Evolutionary conservation across 2,329 filamentous ascomycete genomes (phyloP).

Genomic region (Didymella arachidicola): DNA sequence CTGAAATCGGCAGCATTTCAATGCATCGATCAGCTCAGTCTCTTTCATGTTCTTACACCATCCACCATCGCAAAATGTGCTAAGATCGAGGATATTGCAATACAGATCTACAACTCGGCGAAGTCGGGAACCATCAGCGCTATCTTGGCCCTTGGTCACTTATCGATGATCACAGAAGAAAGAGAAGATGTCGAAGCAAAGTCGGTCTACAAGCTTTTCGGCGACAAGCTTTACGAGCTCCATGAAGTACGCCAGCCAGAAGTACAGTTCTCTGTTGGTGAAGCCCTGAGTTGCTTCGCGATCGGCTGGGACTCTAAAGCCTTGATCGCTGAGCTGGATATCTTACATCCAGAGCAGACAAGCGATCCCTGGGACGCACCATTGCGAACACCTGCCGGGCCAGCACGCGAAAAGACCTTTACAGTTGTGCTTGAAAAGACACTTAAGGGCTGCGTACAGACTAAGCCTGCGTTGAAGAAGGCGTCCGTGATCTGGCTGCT

Average conservation of each 20-base stretch:
- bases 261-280: conserved; percentile 88
- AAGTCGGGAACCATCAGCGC: conserved; percentile 84
- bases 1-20: conserved; percentile 65
- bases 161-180: conserved; percentile 69
- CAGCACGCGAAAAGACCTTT: conserved; percentile 54
- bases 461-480: conserved; percentile 88
- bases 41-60: conserved; percentile 64
- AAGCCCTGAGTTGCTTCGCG: conserved; percentile 80
- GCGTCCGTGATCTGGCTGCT: conserved; percentile 96
- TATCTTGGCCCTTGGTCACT: conserved; percentile 78
- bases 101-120: conserved; percentile 71
- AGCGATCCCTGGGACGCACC: conserved; percentile 43
- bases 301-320: conserved; percentile 85
- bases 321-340: conserved; percentile 76
- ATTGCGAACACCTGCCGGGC: conserved; percentile 41
- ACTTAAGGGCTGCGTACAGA: conserved; percentile 77
- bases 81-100: conserved; percentile 60
- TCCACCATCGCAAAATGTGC: conserved; percentile 43
- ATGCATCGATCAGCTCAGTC: conserved; percentile 67
- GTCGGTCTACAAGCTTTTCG: conserved; percentile 61
- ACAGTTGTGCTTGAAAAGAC: conserved; percentile 72
- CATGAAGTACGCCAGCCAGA: conserved; percentile 87
- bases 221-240: conserved; percentile 74
- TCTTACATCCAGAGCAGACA: conserved; percentile 63
- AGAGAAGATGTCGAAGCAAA: conserved; percentile 44